Evolutionary conservation across 2,329 filamentous ascomycete species (phyloP).

Genomic region (Pestalotiopsis sp.): DNA sequence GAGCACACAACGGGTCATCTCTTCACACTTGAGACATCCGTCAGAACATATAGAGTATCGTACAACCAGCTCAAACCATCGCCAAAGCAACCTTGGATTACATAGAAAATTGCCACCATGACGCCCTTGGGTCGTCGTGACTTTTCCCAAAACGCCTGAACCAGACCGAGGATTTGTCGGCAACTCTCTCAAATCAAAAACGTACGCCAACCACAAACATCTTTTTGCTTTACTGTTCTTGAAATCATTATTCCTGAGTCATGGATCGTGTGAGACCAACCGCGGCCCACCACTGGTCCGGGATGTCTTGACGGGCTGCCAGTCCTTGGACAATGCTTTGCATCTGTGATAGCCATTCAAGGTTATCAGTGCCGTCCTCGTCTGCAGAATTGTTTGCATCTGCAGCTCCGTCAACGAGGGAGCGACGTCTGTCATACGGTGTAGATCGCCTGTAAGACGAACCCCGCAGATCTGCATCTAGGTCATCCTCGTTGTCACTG

Average conservation of each 20-base stretch:
- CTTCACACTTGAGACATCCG: background rate
- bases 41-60: background rate
- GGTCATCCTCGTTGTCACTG: constrained; percentile 51
- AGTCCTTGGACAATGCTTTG: constrained; percentile 72
- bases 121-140: background rate
- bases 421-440: constrained; percentile 20
- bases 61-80: background rate
- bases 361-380: constrained; percentile 36
- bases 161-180: background rate
- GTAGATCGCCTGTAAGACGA: constrained; percentile 14
- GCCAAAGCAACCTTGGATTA: background rate
- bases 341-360: constrained; percentile 60
- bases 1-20: background rate
- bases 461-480: constrained; percentile 23
- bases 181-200: constrained; percentile 1
- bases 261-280: constrained; percentile 66
- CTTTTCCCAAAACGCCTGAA: constrained; percentile 7
- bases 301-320: constrained; percentile 72
- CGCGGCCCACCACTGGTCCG: constrained; percentile 80
- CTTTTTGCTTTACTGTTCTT: constrained; percentile 24
- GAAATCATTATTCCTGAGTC: constrained; percentile 35
- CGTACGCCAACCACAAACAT: background rate
- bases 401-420: constrained; percentile 50
- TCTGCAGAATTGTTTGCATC: constrained; percentile 28
- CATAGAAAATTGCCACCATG: background rate